Evolutionary conservation across 2,329 filamentous ascomycete species (phyloP), one percentile per base, ranked within the genome.

Genomic region (Neurospora sp.): DNA sequence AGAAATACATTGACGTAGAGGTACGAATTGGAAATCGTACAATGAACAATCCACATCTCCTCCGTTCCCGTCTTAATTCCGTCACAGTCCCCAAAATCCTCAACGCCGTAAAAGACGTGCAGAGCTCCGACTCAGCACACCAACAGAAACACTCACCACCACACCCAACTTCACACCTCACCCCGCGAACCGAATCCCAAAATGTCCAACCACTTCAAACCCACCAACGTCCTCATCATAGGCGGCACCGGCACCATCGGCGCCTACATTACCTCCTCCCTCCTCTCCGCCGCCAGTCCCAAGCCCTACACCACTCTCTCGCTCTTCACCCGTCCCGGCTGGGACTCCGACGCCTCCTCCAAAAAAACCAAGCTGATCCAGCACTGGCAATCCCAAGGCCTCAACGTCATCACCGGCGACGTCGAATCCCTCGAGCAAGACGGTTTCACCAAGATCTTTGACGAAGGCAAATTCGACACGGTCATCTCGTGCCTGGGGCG

Each of bases 401-500:
- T 88, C 8, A 81, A 85, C 10, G 80, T 91, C 6, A 80, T 89
- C 23, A 80, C 85, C 0, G 88, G 88, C 28, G 82, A 89, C 74
- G 74, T 89, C 6, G 80, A 80, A 2, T 84, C 82, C 33, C 82
- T 84, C 33, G 76, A 80, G 11, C 77, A 80, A 19, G 81, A 82
- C n/a, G 88, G 88, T 2, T 91, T 87, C 73, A 74, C 83, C 73
- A 82, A 83, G 4, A 85, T 89, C 74, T 62, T 62, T 2, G 23
- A 62, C 0, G 28, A 33, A 0, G 28, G 28, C 23, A 36, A 36
- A 4, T 62, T 62, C 28, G 88, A 92, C 77, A 91, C 89, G 0
- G 82, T 92, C 57, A 80, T 92, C 67, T 89, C 86, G 23, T 86
- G 87, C 1, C 82, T 92, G 1, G 90, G 90, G 2, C 83, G 90